Base-by-base conservation (phyloP, 2,329 filamentous ascomycete species). In the Epichloe sp. region DNA sequence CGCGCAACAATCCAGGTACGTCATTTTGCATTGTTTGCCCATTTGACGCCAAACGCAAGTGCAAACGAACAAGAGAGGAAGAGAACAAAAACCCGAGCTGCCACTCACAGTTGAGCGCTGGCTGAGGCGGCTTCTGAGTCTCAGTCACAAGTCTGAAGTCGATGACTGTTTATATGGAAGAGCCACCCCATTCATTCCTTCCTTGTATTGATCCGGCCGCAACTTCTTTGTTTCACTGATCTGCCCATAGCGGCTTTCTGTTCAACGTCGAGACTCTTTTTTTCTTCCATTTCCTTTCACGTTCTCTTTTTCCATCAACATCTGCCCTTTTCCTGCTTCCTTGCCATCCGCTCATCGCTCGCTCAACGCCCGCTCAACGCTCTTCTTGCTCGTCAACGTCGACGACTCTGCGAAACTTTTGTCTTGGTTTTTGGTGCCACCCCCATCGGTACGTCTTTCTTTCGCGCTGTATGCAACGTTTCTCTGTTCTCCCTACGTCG, bases 141-240 rank as follows among this genome's bases (percentile, higher is more conserved):
- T 10, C 31, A 17, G 41, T 44, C 17, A 19, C 45, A 26, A 26
- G 23, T 8, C 23, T 26, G 23, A 26, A 37, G 31, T 38, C 31
- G 31, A 31, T 31, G 31, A 31, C 31, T 31, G 31, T 41, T 17
- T 19, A 44, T 38, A 49, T 37, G 47, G 31, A 52, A 47, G 48
- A 44, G 43, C 43, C 36, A 37, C 47, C 47, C 51, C 51, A 36
- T 47, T 43, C 47, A 44, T 47, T 50, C 51, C 48, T 53, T 53
- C 48, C 51, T 42, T 31, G 17, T 41, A 14, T 23, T 45, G 15
- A 23, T 23, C 34, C n/a, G 35, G 19, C 35, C 34, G 36, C 35
- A 15, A 46, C 35, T 50, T 46, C 21, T 41, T 12, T 35, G 15
- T 46, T 21, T 44, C 19, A 26, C 26, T 5, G n/a, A 44, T 44